phyloP scores from a whole-genome alignment of 352 stramenopile species.

The Thraustotheca clavata region DNA sequence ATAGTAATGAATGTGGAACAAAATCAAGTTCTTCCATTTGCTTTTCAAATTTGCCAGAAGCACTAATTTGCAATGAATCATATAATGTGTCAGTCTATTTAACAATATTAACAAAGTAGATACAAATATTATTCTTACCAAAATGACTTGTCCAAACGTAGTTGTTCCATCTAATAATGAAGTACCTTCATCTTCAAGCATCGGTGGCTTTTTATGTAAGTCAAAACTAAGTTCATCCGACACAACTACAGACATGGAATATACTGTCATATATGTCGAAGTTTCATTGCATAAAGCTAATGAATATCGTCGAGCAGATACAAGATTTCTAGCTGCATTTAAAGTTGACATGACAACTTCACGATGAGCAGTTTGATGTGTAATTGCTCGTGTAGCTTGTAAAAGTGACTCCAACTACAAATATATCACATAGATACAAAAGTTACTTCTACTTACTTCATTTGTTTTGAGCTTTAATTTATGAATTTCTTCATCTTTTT shows the following conservation, averaged over 20 bases:
- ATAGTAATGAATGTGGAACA: constrained; percentile 44
- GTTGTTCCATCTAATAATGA: constrained; percentile 47
- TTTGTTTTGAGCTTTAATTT: constrained; percentile 16
- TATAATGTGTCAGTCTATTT: constrained; percentile 50
- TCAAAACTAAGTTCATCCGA: constrained; percentile 28
- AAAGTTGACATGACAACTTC: constrained; percentile 51
- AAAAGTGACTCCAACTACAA: constrained; percentile 48
- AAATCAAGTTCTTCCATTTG: constrained; percentile 62
- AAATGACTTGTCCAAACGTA: constrained; percentile 55
- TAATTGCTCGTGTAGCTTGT: constrained; percentile 51
- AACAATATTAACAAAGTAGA: constrained; percentile 33
- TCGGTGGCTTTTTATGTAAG: constrained; percentile 28
- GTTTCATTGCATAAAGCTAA: constrained; percentile 54
- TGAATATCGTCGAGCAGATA: constrained; percentile 48
- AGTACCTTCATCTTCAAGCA: constrained; percentile 35
- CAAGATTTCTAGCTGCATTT: constrained; percentile 36
- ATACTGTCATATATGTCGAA: constrained; percentile 48
- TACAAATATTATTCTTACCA: constrained; percentile 43
- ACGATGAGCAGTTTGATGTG: constrained; percentile 39
- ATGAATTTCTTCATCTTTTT: constrained; percentile 20
- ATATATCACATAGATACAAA: background rate
- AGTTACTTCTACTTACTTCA: background rate
- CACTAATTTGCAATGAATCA: constrained; percentile 39
- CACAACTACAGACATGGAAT: constrained; percentile 47
- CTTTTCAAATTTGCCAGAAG: constrained; percentile 54